A percentile compares a stretch with the other conserved stretches of the same genome.
Conservation (phyloP, 2,329 filamentous ascomycete species). For the Phialophora verrucosa region DNA sequence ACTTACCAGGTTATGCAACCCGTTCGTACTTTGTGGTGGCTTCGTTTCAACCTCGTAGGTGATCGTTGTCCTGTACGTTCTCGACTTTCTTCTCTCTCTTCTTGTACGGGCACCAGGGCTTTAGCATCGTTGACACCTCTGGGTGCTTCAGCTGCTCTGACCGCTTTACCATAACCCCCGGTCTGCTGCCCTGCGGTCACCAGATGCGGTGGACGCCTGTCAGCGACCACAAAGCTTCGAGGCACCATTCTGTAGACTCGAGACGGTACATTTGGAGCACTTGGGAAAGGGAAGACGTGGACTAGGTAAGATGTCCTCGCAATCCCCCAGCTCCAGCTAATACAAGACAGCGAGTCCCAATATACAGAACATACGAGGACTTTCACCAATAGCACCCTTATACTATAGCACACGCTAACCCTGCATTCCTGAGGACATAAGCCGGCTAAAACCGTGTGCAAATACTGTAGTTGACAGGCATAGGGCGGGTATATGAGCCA, state of each 20-base stretch:
- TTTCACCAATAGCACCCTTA: not conserved
- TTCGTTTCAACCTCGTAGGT: constrained; percentile 29
- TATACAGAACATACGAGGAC: constrained; percentile 4
- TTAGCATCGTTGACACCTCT: not conserved
- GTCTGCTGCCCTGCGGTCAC: constrained; percentile 2
- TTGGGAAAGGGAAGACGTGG: not conserved
- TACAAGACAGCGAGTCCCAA: not conserved
- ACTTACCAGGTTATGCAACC: constrained; percentile 31
- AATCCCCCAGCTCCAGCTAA: not conserved
- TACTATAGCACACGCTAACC: constrained; percentile 11
- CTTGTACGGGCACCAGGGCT: not conserved
- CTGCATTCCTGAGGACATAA: not conserved
- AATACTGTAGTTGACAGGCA: not conserved
- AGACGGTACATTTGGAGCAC: constrained; percentile 19
- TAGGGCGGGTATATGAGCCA: constrained; percentile 1
- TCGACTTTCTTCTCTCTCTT: not conserved
- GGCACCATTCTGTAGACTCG: constrained; percentile 21
- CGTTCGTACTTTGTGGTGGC: constrained; percentile 31
- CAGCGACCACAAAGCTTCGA: constrained; percentile 23
- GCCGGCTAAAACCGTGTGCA: not conserved
- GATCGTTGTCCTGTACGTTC: constrained; percentile 19
- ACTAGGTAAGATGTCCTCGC: constrained; percentile 6
- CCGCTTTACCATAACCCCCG: not conserved
- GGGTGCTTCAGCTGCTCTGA: constrained; percentile 1
- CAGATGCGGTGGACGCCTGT: constrained; percentile 11